phyloP scores from a whole-genome alignment of 2,329 filamentous ascomycete genomes.

The Xylariaceae sp. region DNA sequence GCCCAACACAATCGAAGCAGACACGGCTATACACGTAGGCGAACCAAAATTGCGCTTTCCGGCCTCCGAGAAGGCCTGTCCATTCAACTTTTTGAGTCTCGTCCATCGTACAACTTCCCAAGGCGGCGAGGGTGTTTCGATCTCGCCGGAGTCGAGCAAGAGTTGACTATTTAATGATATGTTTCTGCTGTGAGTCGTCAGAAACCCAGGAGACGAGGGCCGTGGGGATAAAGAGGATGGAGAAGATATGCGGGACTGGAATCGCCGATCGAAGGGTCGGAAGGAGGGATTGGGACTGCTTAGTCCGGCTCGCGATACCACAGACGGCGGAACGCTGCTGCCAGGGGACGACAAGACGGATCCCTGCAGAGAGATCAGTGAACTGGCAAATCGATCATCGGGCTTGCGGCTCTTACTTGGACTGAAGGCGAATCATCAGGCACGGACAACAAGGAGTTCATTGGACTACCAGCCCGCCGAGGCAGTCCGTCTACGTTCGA shows the following conservation, averaged over 20 bases:
- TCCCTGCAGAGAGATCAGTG: slow-evolving; percentile 41
- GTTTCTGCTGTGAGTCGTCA: slow-evolving; percentile 73
- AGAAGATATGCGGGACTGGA: slow-evolving; percentile 77
- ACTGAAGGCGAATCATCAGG: slow-evolving; percentile 83
- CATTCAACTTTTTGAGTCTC: slow-evolving; percentile 81
- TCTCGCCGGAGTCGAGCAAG: slow-evolving; percentile 56
- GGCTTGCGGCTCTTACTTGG: slow-evolving; percentile 51
- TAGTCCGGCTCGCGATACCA: slow-evolving; percentile 62
- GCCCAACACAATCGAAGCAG: slow-evolving; percentile 82
- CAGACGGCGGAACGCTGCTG: slow-evolving; percentile 68
- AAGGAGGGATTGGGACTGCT: slow-evolving; percentile 75
- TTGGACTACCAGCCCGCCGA: slow-evolving; percentile 60
- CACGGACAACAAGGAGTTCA: slow-evolving; percentile 64
- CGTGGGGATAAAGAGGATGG: slow-evolving; percentile 59
- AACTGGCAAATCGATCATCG: slow-evolving; percentile 6
- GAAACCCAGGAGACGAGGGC: slow-evolving; percentile 71
- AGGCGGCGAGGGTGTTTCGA: slow-evolving; percentile 70
- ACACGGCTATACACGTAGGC: slow-evolving; percentile 84
- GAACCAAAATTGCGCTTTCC: slow-evolving; percentile 89
- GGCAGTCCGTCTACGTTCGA: slow-evolving; percentile 49
- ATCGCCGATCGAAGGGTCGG: slow-evolving; percentile 89
- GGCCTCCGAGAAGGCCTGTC: slow-evolving; percentile 85
- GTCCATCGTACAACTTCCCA: slow-evolving; percentile 99
- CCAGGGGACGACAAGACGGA: slow-evolving; percentile 63
- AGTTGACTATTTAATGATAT: slow-evolving; percentile 73